Percentiles rank a stretch among this genome's conserved stretches.
Conservation (phyloP, 805 yeast genomes). For the Candida nanaspora region DNA sequence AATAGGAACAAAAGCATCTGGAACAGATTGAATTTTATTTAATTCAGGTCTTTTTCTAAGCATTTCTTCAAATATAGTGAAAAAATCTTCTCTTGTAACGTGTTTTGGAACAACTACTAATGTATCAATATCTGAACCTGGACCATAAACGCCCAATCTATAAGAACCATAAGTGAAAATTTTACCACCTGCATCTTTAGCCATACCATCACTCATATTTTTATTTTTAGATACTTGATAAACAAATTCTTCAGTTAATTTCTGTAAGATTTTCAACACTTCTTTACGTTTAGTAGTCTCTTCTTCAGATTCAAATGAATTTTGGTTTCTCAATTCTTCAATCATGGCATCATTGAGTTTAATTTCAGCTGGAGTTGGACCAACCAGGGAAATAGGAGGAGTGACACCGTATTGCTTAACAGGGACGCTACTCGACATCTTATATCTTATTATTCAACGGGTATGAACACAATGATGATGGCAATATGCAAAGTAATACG, state of each 20-base stretch:
- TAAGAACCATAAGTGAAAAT: slow-evolving; percentile 95
- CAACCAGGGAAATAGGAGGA: slow-evolving; percentile 77
- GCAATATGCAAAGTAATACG: too few relatives aligned
- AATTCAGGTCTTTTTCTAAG: slow-evolving; percentile 70
- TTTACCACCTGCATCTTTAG: slow-evolving; percentile 95
- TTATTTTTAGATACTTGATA: slow-evolving; percentile 69
- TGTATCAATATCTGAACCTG: slow-evolving; percentile 97
- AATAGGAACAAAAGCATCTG: slow-evolving; percentile 97
- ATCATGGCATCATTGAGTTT: slow-evolving; percentile 69
- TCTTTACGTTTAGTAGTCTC: slow-evolving; percentile 78
- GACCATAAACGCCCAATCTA: slow-evolving; percentile 93
- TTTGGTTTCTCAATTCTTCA: slow-evolving; percentile 70
- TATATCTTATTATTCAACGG: too few relatives aligned
- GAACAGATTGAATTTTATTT: slow-evolving; percentile 88
- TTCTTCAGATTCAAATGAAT: slow-evolving; percentile 82
- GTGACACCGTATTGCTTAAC: slow-evolving; percentile 54
- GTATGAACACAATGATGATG: too few relatives aligned
- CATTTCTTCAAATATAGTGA: slow-evolving; percentile 67
- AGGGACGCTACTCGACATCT: too few relatives aligned
- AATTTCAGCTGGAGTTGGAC: slow-evolving; percentile 78
- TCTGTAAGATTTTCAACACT: slow-evolving; percentile 65
- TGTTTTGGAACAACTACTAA: slow-evolving; percentile 96
- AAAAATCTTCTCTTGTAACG: slow-evolving; percentile 84
- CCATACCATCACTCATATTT: slow-evolving; percentile 97
- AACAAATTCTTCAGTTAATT: slow-evolving; percentile 74